phyloP scores from a whole-genome alignment of 2,329 filamentous ascomycete species.

The Raffaelea albimanens region DNA sequence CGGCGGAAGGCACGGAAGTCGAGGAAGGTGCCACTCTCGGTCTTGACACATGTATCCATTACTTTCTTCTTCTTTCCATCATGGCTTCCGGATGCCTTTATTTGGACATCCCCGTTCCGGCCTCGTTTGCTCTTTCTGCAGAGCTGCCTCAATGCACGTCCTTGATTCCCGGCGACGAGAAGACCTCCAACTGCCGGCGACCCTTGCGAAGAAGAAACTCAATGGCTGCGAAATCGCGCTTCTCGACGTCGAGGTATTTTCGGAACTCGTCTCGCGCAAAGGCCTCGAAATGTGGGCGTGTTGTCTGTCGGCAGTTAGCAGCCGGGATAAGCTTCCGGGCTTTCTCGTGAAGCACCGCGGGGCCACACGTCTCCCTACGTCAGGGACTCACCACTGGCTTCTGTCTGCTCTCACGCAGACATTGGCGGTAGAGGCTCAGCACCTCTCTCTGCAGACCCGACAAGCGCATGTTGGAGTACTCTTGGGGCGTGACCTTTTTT shows the following conservation, averaged over 20 bases:
- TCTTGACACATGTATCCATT: too few relatives aligned
- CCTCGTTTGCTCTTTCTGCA: not conserved
- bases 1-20: too few relatives aligned
- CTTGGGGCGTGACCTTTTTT: not conserved
- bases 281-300: slow-evolving; percentile 50
- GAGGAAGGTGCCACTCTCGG: too few relatives aligned
- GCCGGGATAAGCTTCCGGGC: not conserved
- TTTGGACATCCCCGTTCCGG: not conserved
- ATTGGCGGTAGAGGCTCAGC: slow-evolving; percentile 74
- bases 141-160: slow-evolving; percentile 55
- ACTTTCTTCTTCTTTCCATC: not conserved
- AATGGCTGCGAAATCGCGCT: slow-evolving; percentile 77
- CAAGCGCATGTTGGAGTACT: slow-evolving; percentile 35
- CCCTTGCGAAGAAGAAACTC: slow-evolving; percentile 81
- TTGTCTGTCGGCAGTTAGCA: slow-evolving; percentile 33
- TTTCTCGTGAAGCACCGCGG: not conserved
- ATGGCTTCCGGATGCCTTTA: too few relatives aligned
- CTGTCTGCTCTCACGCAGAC: slow-evolving; percentile 68
- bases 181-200: slow-evolving; percentile 68
- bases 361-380: too few relatives aligned
- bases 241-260: slow-evolving; percentile 58
- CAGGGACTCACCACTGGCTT: slow-evolving; percentile 67
- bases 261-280: slow-evolving; percentile 69
- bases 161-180: slow-evolving; percentile 70
- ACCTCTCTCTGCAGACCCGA: slow-evolving; percentile 91